These are phyloP conservation scores for Corylus avellana DNA, from an alignment of 306 rosid genomes.

Conservation along the genomic window DNA sequence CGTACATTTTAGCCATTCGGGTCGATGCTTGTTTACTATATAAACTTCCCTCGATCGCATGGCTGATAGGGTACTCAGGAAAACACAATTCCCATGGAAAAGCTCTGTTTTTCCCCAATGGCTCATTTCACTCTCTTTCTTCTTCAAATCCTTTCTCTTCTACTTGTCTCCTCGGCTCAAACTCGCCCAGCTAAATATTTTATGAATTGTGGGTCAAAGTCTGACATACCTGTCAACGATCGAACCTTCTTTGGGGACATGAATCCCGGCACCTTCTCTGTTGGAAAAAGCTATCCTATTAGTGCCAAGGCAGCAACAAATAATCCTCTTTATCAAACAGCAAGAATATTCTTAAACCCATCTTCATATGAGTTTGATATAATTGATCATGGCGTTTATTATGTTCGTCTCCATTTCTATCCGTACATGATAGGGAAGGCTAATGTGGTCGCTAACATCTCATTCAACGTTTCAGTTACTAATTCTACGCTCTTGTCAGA, in stretches of 20 bases:
- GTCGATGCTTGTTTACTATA: no score
- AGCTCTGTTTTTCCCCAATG: not conserved
- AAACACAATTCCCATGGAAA: conserved; percentile 12
- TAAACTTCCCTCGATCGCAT: no score
- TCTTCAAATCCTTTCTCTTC: conserved; percentile 26
- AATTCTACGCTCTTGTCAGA: conserved; percentile 19
- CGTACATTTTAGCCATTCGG: no score
- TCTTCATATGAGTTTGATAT: conserved; percentile 23
- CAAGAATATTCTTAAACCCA: conserved; percentile 11
- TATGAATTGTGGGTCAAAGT: conserved; percentile 45
- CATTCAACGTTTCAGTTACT: conserved; percentile 40
- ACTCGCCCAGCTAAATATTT: conserved; percentile 18
- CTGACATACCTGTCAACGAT: not conserved
- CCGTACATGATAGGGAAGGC: conserved; percentile 25
- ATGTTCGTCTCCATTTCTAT: conserved; percentile 55
- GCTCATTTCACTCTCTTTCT: not conserved
- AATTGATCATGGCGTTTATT: conserved; percentile 9
- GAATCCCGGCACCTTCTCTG: not conserved
- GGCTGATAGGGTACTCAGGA: no score
- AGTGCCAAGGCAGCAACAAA: not conserved
- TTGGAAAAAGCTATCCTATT: not conserved
- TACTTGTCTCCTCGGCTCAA: conserved; percentile 35
- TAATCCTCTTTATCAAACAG: conserved; percentile 29
- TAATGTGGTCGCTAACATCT: conserved; percentile 25
- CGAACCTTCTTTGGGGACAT: conserved; percentile 16